phyloP scores from a whole-genome alignment of 2,329 filamentous ascomycete species.

The Fusarium goolgardi region DNA sequence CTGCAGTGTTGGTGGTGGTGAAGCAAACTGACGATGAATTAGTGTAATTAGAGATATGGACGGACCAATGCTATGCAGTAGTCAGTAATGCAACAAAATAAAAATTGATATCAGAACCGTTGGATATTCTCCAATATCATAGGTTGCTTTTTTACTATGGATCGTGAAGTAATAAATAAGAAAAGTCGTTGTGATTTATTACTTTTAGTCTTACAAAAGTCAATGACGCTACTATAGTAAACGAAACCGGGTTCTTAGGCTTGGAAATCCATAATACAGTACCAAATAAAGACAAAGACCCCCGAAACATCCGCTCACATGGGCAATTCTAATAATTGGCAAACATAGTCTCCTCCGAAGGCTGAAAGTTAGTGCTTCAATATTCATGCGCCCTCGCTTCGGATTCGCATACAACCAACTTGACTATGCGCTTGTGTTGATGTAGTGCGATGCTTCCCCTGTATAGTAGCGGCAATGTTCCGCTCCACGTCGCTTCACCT shows the following conservation, averaged over 20 bases:
- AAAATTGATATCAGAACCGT: neutral
- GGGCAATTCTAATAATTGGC: neutral
- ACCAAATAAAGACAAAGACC: neutral
- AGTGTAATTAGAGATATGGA: neutral
- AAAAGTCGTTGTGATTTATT: neutral
- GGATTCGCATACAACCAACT: slow-evolving; percentile 11
- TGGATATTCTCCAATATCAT: neutral
- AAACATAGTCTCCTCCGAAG: slow-evolving; percentile 8
- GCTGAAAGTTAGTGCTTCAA: slow-evolving; percentile 21
- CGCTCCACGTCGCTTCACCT: slow-evolving; percentile 30
- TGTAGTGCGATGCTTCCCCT: slow-evolving; percentile 3
- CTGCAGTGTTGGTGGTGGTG: neutral
- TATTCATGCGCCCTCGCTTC: slow-evolving; percentile 31
- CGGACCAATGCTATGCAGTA: neutral
- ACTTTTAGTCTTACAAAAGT: slow-evolving; percentile 1
- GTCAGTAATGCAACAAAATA: neutral
- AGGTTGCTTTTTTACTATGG: slow-evolving; percentile 6
- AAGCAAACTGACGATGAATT: neutral
- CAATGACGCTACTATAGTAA: slow-evolving; percentile 31
- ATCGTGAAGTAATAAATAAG: slow-evolving; percentile 7
- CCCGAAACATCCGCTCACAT: slow-evolving; percentile 21
- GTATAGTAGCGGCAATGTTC: slow-evolving; percentile 30
- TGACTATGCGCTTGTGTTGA: neutral
- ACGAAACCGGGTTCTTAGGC: slow-evolving; percentile 15
- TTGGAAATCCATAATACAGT: slow-evolving; percentile 19